Base-by-base conservation (phyloP, 306 rosid species). In the Comarum palustre region DNA sequence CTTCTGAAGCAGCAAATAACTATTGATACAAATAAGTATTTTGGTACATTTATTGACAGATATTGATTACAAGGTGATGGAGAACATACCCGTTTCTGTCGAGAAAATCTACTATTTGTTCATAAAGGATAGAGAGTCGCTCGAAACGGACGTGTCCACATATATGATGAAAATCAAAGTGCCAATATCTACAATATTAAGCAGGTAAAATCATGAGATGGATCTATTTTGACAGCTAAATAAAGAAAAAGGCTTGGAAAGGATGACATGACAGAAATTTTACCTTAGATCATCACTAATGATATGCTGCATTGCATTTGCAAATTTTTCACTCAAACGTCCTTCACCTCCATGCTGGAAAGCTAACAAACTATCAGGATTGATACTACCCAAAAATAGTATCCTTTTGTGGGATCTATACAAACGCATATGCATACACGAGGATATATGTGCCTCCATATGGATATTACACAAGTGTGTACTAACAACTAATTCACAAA, bases 261-360 rank as follows among this genome's bases (percentile, higher is more conserved):
- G 78, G 78, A 59, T 76, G 59, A 70, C 51, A 68, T n/a, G 81
- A 62, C 81, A 84, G 82, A 79, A 81, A 39, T 72, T 80, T 70
- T 87, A 94, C 99, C 99, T 89, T 80, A 91, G 91, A 82, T 94
- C 97, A 69, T 91, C 91, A 75, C 95, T 76, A 45, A 70, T 67
- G 67, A 89, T 74, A 71, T 79, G 85, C 82, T 89, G 95, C 89
- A 84, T 71, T 62, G 90, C 86, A 78, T n/a, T 68, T 60, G 84
- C 88, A 82, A 88, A 94, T 73, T 85, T 86, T 79, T 89, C 91
- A 79, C 90, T 79, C 71, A 94, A 75, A 74, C 84, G 88, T 52
- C 99, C 99, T 85, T 94, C 99, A 80, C 92, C 99, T 80, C 99
- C 99, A 70, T 89, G 95, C 97, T 93, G 86, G 71, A 55, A 84